Conservation (phyloP, 2,329 filamentous ascomycete genomes). For the Ampelomyces quisqualis region DNA sequence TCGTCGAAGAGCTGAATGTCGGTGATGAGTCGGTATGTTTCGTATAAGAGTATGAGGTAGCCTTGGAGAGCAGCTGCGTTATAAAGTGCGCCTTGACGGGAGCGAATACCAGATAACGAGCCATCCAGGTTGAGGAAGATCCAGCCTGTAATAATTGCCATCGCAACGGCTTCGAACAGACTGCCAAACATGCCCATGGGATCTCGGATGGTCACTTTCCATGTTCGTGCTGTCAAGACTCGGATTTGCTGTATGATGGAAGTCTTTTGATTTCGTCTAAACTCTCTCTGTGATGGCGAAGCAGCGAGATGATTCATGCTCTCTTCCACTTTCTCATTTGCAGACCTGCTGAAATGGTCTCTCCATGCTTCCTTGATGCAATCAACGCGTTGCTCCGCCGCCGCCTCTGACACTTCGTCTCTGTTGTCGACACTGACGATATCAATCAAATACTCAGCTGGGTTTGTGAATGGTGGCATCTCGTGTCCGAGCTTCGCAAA, state of each 20-base stretch:
- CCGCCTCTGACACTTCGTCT: slow-evolving; percentile 63
- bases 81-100: slow-evolving; percentile 71
- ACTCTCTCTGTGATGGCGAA: slow-evolving; percentile 10
- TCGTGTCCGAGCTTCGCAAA: slow-evolving; percentile 62
- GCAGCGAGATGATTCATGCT: slow-evolving; percentile 1
- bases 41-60: slow-evolving; percentile 74
- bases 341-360: slow-evolving; percentile 16
- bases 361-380: slow-evolving; percentile 63
- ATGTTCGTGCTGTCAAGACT: slow-evolving; percentile 68
- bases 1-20: slow-evolving; percentile 77
- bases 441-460: slow-evolving; percentile 75
- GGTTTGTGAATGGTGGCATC: slow-evolving; percentile 72
- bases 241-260: slow-evolving; percentile 62
- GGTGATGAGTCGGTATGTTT: slow-evolving; percentile 71
- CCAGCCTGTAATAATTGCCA: slow-evolving; percentile 72
- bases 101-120: slow-evolving; percentile 70
- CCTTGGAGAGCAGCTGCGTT: slow-evolving; percentile 71
- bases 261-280: slow-evolving; percentile 48
- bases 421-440: slow-evolving; percentile 73
- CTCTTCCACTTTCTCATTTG: slow-evolving; percentile 16
- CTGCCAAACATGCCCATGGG: slow-evolving; percentile 73
- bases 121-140: slow-evolving; percentile 67
- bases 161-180: slow-evolving; percentile 66
- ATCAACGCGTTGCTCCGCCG: slow-evolving; percentile 62
- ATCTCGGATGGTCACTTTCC: slow-evolving; percentile 73